Base-by-base conservation (phyloP, 495 filamentous ascomycete genomes). In the Pyrenula aspistea region DNA sequence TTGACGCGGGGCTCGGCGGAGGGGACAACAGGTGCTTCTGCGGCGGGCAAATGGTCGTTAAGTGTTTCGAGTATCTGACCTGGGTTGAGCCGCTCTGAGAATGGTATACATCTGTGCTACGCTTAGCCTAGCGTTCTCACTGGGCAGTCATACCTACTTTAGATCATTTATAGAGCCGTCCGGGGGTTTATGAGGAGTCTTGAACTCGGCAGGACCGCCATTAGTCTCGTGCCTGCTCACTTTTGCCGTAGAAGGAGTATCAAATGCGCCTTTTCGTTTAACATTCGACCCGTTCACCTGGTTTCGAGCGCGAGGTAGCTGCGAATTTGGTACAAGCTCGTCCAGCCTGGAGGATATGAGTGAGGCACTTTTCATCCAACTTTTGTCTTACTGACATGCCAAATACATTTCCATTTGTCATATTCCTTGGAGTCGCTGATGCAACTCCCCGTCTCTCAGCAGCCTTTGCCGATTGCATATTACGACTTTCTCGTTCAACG, bases 11-110 rank as follows among this genome's bases (percentile, higher is more conserved):
- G 62, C 64, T 93, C 88, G 2, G 79, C 60, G 59, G 80, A 84
- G 1, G 89, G 88, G 21, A 82, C 84, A 50, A 85, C 79, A 0
- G 87, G 88, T 0, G 83, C 74, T 57, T 89, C 86, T n/a, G 85
- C 70, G 4, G 76, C 65, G 12, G 78, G 70, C 15, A 96, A 73
- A 53, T 94, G 83, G 10, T 79, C 73, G 65, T 96, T 96, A 58
- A 97, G 74, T 21, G 87, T 81, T 66, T 96, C 90, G 10, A 91
- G 56, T 0, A 84, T 78, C 62, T 94, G 84, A 48, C 91, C 92
- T n/a, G 89, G 72, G 59, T 89, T 87, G 23, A 69, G 73, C 48
- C 91, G 82, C 55, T 87, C 78, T 25, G 79, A 71, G 63, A 96
- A 95, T 22, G 83, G 71, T 25, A 83, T 69, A 11, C 70, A 58